A percentile compares a stretch with the other conserved stretches of the same genome.
Conservation (phyloP, 352 stramenopile species). For the Globisporangium polare region DNA sequence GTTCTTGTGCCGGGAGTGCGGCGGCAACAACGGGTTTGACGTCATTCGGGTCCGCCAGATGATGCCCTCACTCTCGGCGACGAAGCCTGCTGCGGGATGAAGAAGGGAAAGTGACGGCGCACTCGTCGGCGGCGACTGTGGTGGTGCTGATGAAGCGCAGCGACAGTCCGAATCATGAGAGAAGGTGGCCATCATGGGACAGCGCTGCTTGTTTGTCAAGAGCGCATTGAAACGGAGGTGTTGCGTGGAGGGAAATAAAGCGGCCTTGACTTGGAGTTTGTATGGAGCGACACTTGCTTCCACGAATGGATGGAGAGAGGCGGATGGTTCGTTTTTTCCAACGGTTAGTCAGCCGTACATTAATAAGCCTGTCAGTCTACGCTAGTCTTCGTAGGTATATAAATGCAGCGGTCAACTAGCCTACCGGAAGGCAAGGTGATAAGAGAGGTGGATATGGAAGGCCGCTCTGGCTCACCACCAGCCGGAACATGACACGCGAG, state of each 20-base stretch:
- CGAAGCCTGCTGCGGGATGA: background rate
- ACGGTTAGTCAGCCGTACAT: background rate
- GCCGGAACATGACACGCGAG: slow-evolving; percentile 4
- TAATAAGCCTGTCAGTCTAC: background rate
- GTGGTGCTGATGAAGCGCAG: background rate
- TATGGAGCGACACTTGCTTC: background rate
- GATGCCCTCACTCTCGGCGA: background rate
- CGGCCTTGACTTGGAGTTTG: slow-evolving; percentile 1
- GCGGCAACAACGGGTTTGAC: slow-evolving; percentile 6
- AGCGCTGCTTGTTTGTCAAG: background rate
- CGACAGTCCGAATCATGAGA: background rate
- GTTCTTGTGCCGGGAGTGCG: slow-evolving; percentile 10
- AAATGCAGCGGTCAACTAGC: too few relatives aligned
- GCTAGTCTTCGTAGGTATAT: background rate
- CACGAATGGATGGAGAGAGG: slow-evolving; percentile 1
- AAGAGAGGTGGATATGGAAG: background rate
- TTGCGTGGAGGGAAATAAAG: background rate
- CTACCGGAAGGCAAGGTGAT: background rate
- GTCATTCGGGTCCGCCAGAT: slow-evolving; percentile 13
- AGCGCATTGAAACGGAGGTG: background rate
- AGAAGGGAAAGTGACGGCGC: background rate
- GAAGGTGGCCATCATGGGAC: background rate
- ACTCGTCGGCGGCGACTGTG: background rate
- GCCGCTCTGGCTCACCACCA: background rate
- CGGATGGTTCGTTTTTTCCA: background rate